Conservation (phyloP, 371 early-diverging fungal species). For the Mortierella sp. region DNA sequence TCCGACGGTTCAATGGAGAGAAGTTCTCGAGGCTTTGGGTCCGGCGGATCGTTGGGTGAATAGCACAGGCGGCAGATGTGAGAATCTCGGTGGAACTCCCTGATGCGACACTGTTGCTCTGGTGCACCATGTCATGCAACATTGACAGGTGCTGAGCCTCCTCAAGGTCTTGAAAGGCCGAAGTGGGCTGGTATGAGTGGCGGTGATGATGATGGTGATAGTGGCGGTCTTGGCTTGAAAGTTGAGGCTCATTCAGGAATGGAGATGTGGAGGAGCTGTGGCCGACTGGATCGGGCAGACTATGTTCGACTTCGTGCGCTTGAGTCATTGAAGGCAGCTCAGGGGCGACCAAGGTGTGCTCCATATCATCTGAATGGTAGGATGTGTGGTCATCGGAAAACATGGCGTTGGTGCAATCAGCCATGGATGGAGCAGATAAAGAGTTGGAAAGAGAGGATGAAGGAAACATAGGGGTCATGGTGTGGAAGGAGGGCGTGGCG, state of each 20-base stretch:
- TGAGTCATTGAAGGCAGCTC: not conserved
- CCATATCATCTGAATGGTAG: not conserved
- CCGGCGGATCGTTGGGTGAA: slow-evolving; percentile 16
- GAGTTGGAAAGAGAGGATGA: not conserved
- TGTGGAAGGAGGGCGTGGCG: not conserved
- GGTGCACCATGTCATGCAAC: slow-evolving; percentile 8
- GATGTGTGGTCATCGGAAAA: not conserved
- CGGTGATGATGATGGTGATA: slow-evolving; percentile 15
- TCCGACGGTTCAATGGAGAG: not conserved
- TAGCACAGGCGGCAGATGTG: slow-evolving; percentile 12
- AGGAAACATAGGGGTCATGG: not conserved
- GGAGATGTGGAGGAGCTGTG: not conserved
- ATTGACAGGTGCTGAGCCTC: slow-evolving; percentile 6
- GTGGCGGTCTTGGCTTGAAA: slow-evolving; percentile 4
- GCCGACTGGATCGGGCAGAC: not conserved
- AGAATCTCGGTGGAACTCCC: slow-evolving; percentile 1
- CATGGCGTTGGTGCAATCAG: not conserved
- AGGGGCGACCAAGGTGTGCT: not conserved
- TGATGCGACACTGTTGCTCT: not conserved
- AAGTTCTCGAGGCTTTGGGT: slow-evolving; percentile 26
- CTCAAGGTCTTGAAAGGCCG: slow-evolving; percentile 15
- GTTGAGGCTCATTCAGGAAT: not conserved
- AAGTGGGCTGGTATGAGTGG: slow-evolving; percentile 26
- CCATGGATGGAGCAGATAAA: not conserved
- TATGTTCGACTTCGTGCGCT: not conserved